phyloP scores from a whole-genome alignment of 306 rosid species.

The Prunus armeniaca region DNA sequence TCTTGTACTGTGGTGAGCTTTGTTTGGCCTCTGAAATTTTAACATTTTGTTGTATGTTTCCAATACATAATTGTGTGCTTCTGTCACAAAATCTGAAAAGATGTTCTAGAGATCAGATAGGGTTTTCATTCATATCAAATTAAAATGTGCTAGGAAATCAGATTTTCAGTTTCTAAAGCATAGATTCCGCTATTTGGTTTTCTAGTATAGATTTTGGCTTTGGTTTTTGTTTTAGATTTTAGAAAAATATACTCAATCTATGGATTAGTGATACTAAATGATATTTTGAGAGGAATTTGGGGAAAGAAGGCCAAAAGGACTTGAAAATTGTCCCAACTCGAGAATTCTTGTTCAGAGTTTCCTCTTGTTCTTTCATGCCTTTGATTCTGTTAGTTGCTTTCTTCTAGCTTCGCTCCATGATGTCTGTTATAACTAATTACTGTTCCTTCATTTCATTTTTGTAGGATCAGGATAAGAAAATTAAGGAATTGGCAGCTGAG shows the following conservation, averaged over 20 bases:
- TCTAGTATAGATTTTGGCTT: background rate
- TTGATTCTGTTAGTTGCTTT: background rate
- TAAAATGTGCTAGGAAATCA: background rate
- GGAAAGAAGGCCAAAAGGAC: background rate
- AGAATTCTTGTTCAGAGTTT: background rate
- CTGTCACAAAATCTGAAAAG: background rate
- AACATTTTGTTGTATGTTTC: background rate
- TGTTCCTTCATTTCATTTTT: background rate
- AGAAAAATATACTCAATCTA: background rate
- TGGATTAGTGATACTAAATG: background rate
- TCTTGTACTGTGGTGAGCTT: constrained; percentile 21
- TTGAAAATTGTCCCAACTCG: background rate
- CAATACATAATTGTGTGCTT: background rate
- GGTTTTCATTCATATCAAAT: background rate
- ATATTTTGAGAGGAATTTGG: background rate
- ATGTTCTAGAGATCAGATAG: background rate
- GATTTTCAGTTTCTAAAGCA: background rate
- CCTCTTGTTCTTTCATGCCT: background rate
- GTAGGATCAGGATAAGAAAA: constrained; percentile 39
- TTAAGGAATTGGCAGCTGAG: constrained; percentile 27
- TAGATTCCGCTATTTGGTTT: background rate
- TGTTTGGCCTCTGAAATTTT: background rate
- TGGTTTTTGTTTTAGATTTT: background rate
- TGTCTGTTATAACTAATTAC: background rate
- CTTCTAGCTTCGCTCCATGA: background rate